Evolutionary conservation across 305 asterid species (phyloP), one percentile per base, ranked within the genome.

Genomic region (Fraxinus sp.): DNA sequence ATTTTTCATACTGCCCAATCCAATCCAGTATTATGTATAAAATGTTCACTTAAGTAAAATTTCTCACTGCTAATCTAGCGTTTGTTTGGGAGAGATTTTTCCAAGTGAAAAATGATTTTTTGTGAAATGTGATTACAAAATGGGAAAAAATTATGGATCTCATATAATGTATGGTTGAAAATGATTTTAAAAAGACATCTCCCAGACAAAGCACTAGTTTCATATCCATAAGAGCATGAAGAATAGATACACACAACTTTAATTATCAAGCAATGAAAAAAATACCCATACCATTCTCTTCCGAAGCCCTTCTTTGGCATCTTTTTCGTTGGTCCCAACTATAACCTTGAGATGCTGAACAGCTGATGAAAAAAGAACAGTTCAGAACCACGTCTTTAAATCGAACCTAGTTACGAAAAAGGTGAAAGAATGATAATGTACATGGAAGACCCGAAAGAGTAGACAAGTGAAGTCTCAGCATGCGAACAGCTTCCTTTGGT

Each of bases 401-500:
- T 75, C 62, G 57, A 20, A 75, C 37, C 77, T 39, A 70, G 80
- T 77, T 72, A 62, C 13, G 2, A 81, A 70, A 64, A 26, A 77
- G 72, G 74, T 83, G 78, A 18, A 75, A 82, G 36, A 84, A 81
- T 70, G 79, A 80, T 14, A 59, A 84, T 94, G 77, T 83, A 96
- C 99, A 46, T 57, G 91, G 87, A 87, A 91, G 83, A 85, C 97
- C 97, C 41, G 90, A 80, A 83, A 89, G 84, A 77, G 80, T 4
- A 30, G 76, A 78, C 87, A 96, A 84, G 9, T 89, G 92, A 87
- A 87, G 72, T 88, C 79, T 90, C 89, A 94, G 80, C 35, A 82
- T 81, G 80, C 77, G 81, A 86, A 91, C 71, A 75, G 97, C 97
- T 0, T 90, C 91, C 90, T 79, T 91, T 26, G 98, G 98, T 49